phyloP scores from a whole-genome alignment of 768 basidiomycete genomes.

The Calocybe cyanea region DNA sequence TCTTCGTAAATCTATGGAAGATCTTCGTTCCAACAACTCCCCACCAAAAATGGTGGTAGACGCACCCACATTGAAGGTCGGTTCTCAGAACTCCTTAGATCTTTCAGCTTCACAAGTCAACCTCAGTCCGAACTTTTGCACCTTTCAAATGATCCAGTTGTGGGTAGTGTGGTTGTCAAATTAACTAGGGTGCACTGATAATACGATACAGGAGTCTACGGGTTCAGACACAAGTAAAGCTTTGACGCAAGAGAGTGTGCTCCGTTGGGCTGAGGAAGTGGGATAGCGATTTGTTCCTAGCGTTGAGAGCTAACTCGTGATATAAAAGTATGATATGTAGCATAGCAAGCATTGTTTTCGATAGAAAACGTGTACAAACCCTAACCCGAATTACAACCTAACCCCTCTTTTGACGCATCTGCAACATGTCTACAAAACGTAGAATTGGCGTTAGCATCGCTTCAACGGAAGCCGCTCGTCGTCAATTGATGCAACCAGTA shows the following conservation, averaged over 20 bases:
- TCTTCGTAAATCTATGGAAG: constrained; percentile 37
- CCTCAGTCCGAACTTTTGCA: too few relatives aligned
- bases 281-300: constrained; percentile 3
- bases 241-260: constrained; percentile 38
- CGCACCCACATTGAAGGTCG: too few relatives aligned
- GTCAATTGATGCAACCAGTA: constrained; percentile 89
- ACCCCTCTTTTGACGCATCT: background rate
- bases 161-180: too few relatives aligned
- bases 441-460: constrained; percentile 75
- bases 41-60: too few relatives aligned
- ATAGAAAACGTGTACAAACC: too few relatives aligned
- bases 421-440: constrained; percentile 63
- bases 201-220: too few relatives aligned
- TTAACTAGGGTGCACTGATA: too few relatives aligned
- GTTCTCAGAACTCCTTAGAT: too few relatives aligned
- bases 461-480: constrained; percentile 75
- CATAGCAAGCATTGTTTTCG: too few relatives aligned
- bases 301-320: background rate
- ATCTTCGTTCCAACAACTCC: background rate
- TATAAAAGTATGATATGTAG: background rate
- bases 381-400: background rate
- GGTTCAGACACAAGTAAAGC: too few relatives aligned
- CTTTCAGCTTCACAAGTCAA: too few relatives aligned
- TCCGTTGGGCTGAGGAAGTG: constrained; percentile 57
- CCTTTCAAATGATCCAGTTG: too few relatives aligned